phyloP scores from a whole-genome alignment of 495 filamentous ascomycete genomes.

The Tuber magnatum region DNA sequence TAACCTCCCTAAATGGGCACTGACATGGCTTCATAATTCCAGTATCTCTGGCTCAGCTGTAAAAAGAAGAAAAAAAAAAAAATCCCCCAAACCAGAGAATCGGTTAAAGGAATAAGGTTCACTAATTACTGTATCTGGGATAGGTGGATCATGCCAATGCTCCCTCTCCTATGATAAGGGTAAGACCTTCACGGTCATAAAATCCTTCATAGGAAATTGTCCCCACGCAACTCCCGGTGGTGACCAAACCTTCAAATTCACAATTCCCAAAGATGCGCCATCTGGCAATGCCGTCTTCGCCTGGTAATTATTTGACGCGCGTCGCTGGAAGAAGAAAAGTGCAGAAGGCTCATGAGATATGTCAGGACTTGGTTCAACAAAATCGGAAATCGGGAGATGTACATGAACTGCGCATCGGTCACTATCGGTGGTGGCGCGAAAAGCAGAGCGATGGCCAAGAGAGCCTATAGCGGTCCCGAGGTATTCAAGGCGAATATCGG shows the following conservation, averaged over 20 bases:
- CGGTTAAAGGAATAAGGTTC: neutral
- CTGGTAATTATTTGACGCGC: slow-evolving; percentile 45
- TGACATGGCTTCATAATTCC: slow-evolving; percentile 43
- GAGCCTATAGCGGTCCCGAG: slow-evolving; percentile 47
- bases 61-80: neutral
- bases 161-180: slow-evolving; percentile 55
- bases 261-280: slow-evolving; percentile 47
- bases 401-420: slow-evolving; percentile 65
- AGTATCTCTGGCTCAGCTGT: slow-evolving; percentile 45
- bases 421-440: slow-evolving; percentile 46
- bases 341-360: neutral
- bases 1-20: slow-evolving; percentile 34
- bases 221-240: slow-evolving; percentile 44
- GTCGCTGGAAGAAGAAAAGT: neutral
- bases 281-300: slow-evolving; percentile 46
- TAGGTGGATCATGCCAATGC: slow-evolving; percentile 60
- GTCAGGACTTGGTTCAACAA: slow-evolving; percentile 66
- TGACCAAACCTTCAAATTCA: slow-evolving; percentile 46
- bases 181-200: slow-evolving; percentile 55
- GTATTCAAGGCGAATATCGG: slow-evolving; percentile 61
- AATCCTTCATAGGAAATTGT: slow-evolving; percentile 58
- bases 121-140: neutral
- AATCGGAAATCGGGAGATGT: slow-evolving; percentile 63
- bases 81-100: neutral
- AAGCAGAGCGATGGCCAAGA: slow-evolving; percentile 29